Conservation (phyloP, 2,329 filamentous ascomycete genomes). For the Hansfordia pulvinata region DNA sequence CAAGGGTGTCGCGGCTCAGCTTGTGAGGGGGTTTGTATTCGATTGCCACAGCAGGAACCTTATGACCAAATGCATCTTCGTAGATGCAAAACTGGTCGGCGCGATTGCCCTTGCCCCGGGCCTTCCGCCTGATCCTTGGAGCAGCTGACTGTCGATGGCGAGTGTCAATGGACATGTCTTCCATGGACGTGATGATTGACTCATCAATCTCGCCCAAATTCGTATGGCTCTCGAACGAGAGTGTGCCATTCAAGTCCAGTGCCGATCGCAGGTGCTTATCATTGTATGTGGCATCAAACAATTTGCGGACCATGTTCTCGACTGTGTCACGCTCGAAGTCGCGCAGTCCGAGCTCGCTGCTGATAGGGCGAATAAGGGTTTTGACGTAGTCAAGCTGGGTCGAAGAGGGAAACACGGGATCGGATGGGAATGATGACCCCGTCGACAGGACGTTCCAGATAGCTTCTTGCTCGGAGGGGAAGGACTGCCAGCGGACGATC, state of each 20-base stretch:
- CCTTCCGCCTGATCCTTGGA: slow-evolving; percentile 6
- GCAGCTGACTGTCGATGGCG: slow-evolving; percentile 3
- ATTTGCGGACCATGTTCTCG: slow-evolving; percentile 19
- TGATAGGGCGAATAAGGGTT: too few species aligned
- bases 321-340: slow-evolving; percentile 19
- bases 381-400: slow-evolving; percentile 19
- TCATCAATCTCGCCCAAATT: too few species aligned
- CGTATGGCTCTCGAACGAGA: too few species aligned
- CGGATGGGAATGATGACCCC: slow-evolving; percentile 12
- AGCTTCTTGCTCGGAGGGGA: slow-evolving; percentile 14
- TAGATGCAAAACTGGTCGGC: slow-evolving; percentile 20
- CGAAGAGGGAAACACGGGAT: slow-evolving; percentile 15
- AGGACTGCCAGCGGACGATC: slow-evolving; percentile 22
- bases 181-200: too few species aligned
- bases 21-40: too few species aligned
- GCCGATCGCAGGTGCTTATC: slow-evolving; percentile 12
- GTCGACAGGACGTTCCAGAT: slow-evolving; percentile 16
- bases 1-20: slow-evolving; percentile 17
- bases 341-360: slow-evolving; percentile 19
- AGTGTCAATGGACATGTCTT: too few species aligned
- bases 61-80: slow-evolving; percentile 8
- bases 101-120: slow-evolving; percentile 13
- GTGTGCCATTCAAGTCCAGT: slow-evolving; percentile 17
- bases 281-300: slow-evolving; percentile 15
- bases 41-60: too few species aligned